Base-by-base conservation (phyloP, 208 protist species). In the Spongospora subterranea region DNA sequence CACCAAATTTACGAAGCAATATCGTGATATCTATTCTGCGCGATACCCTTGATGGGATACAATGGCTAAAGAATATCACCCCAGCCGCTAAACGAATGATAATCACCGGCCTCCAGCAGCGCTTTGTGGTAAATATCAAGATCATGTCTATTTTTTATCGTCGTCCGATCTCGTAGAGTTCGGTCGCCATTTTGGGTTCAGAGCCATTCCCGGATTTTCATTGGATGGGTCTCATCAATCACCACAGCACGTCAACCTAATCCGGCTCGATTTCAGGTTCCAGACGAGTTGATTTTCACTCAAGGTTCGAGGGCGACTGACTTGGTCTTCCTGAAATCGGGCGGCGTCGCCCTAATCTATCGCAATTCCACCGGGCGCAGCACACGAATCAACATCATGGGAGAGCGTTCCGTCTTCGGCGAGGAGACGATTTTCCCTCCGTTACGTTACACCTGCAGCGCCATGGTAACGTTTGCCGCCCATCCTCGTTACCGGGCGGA, bases 241-340 rank as follows among this genome's bases (percentile, higher is more conserved):
- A 65, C 54, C 35, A 6, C 71, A 43, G 6, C 71, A 43, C n/a
- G 11, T 20, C 40, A n/a, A 82, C 6, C 71, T 60, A 60, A 29
- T 60, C 71, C 71, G 71, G n/a, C 17, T 35, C 35, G 6, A 43
- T 43, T 35, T 40, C n/a, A 82, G 71, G n/a, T 82, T 43, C 17
- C 71, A 35, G 71, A 82, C 6, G 71, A 82, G n/a, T 20, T 82
- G 35, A 6, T 82, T 43, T 82, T 20, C n/a, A 6, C 6, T 6
- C 71, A 82, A 43, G 6, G 11, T 6, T 20, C 17, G 17, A 82
- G 35, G 6, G 6, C 71, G 35, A 20, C 6, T 13, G 35, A 82
- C n/a, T n/a, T 82, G 71, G 6, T 82, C n/a, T 82, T 82, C 71
- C 6, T 82, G 17, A 82, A 82, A 43, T 39, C 17, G 17, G 71